Conservation (phyloP, 257 asterid species). For the Penstemon barbatus region DNA sequence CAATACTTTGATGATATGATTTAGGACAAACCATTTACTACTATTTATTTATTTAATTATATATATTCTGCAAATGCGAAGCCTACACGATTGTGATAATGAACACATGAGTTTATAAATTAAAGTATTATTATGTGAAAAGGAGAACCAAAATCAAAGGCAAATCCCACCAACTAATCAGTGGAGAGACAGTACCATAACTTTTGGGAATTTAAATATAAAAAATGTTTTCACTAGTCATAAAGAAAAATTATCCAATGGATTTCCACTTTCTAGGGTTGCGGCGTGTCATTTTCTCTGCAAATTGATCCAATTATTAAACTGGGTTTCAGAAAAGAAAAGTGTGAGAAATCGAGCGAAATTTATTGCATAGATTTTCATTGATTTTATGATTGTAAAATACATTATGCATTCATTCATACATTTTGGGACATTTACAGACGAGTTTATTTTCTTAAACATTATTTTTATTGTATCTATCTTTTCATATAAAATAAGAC, state of each 20-base stretch:
- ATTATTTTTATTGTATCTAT: too few species aligned
- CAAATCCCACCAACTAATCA: constrained; percentile 47
- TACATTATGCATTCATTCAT: too few species aligned
- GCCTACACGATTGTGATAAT: constrained; percentile 18
- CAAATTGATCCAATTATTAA: not conserved
- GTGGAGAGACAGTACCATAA: constrained; percentile 31
- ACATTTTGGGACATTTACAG: too few species aligned
- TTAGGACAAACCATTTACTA: not conserved
- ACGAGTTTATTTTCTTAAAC: too few species aligned
- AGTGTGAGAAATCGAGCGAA: too few species aligned
- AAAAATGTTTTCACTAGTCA: not conserved
- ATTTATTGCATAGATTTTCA: too few species aligned
- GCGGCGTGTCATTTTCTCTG: constrained; percentile 29
- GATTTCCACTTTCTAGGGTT: constrained; percentile 48
- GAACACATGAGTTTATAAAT: not conserved
- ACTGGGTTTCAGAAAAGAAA: not conserved
- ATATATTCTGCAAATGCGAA: not conserved
- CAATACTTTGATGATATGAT: not conserved
- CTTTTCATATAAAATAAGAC: too few species aligned
- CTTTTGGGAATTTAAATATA: constrained; percentile 5
- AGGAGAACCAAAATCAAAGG: constrained; percentile 26
- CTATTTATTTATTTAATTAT: too few species aligned
- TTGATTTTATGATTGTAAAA: too few species aligned
- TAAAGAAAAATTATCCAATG: constrained; percentile 19
- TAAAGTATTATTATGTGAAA: constrained; percentile 12